Conservation (phyloP, 805 yeast species). For the Teunomyces gatunensis region DNA sequence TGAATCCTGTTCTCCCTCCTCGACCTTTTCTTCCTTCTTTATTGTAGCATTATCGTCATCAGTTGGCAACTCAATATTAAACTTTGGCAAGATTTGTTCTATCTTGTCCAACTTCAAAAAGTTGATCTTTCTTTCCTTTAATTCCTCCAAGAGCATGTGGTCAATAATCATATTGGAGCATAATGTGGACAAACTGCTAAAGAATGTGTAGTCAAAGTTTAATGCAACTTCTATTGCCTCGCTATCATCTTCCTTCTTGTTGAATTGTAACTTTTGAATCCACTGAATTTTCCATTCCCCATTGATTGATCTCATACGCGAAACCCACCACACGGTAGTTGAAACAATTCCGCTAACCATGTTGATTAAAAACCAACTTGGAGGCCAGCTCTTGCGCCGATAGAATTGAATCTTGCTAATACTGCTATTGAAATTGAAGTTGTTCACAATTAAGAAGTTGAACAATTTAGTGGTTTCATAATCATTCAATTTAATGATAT, state of each 20-base stretch:
- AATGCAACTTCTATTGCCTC: slow-evolving; percentile 3
- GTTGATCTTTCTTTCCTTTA: slow-evolving; percentile 37
- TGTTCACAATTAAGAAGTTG: slow-evolving; percentile 26
- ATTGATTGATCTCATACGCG: slow-evolving; percentile 45
- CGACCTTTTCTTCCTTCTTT: slow-evolving; percentile 12
- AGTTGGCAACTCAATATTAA: slow-evolving; percentile 4
- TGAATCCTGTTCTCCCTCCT: slow-evolving; percentile 15
- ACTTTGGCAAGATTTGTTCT: slow-evolving; percentile 5
- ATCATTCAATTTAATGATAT: slow-evolving; percentile 47
- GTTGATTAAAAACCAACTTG: slow-evolving; percentile 52
- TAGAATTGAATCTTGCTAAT: slow-evolving; percentile 33
- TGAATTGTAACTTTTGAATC: slow-evolving; percentile 34
- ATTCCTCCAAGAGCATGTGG: slow-evolving; percentile 52
- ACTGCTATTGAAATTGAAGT: slow-evolving; percentile 12
- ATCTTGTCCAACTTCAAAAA: slow-evolving; percentile 19
- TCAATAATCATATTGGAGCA: slow-evolving; percentile 50
- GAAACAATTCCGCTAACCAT: slow-evolving; percentile 37
- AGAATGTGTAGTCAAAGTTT: slow-evolving; percentile 28
- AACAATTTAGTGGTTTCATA: slow-evolving; percentile 46
- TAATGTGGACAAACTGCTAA: slow-evolving; percentile 37
- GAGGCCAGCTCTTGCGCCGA: slow-evolving; percentile 54
- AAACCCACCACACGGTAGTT: slow-evolving; percentile 50
- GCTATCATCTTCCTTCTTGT: slow-evolving; percentile 4
- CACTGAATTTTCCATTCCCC: slow-evolving; percentile 59
- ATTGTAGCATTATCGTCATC: background rate